Evolutionary conservation across 176 grass and related monocot genomes (phyloP), one percentile per base, ranked within the genome.

Genomic region (Poa annua): DNA sequence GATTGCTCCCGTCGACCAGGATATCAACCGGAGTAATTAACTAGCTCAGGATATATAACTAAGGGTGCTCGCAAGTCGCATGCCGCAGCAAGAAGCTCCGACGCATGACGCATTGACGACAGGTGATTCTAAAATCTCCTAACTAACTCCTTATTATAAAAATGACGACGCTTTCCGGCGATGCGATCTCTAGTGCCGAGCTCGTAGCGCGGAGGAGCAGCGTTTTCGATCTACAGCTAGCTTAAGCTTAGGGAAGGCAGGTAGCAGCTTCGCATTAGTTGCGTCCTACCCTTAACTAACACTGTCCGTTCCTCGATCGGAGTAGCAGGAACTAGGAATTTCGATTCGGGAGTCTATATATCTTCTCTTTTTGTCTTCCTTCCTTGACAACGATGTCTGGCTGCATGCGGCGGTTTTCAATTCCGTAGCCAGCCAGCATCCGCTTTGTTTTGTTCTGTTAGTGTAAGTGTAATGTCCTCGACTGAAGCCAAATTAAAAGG

Each of bases 281-380:
- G 85, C 66, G 72, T 82, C 83, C 48, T 89, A 52, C 74, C 81
- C 76, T 71, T 83, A 93, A 94, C 92, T 91, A 93, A 91, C 86
- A 64, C 81, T 85, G 89, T 92, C 93, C 83, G 45, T 87, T 88
- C 72, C 82, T 26, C 77, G 29, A 29, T 29, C 29, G 82, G 41
- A 78, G 89, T 80, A 82, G 83, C 79, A 82, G 80, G 35, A 79
- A 26, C 68, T 44, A 2, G 29, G 79, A n/a, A 10, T 63, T 63
- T 44, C 8, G 29, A 29, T 29, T 2, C n/a, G n/a, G 17, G 53
- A 80, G 75, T 41, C 72, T 84, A 50, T 68, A 14, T 64, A 57
- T 76, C 65, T 20, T 73, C 61, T 86, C 74, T 12, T 41, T 76
- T 83, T 86, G 90, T 92, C 86, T 88, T 85, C 56, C 75, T 71